Evolutionary conservation across 257 asterid species (phyloP), one percentile per base, ranked within the genome.

Genomic region (Coffea eugenioides): DNA sequence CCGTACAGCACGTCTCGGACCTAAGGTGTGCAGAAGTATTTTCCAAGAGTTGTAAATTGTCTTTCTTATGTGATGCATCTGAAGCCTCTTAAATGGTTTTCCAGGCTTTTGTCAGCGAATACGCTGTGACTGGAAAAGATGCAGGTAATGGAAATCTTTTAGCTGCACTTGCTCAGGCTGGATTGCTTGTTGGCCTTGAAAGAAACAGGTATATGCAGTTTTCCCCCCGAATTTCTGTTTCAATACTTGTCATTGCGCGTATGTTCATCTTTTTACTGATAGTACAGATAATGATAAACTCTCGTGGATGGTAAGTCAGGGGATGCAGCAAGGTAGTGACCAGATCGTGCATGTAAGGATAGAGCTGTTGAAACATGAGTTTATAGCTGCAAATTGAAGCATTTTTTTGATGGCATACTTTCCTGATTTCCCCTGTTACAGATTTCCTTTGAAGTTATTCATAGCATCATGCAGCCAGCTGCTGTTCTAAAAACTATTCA

Each of bases 41-140:
- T 75, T 48, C 8, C 7, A n/a, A 27, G 80, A 52, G 46, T 76
- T 69, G 48, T 51, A 43, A n/a, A 56, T 73, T 72, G 4, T 41
- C 18, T 80, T 51, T 64, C 20, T 56, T 77, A 23, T 70, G 54
- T 52, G 79, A 74, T 84, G 43, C 75, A 62, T 49, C 68, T 69
- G 23, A 54, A 14, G 61, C 48, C 45, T 61, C 31, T 2, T 48
- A 49, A 41, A 76, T 73, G 27, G 23, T 52, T 66, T 65, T 79
- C 80, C 87, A 95, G 98, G 99, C 97, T 77, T 95, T 95, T 87
- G 97, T 95, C 86, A 95, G 99, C 74, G 99, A 95, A 86, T 95
- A 93, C 77, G 99, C 97, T 34, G 99, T 95, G 86, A 89, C 88
- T 6, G 97, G 95, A 88, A 80, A 88, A 49, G 96, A 90, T 83